A percentile compares a stretch with the other conserved stretches of the same genome.
phyloP scores from a whole-genome alignment of 805 yeast species.

The Scheffersomyces coipomensis region DNA sequence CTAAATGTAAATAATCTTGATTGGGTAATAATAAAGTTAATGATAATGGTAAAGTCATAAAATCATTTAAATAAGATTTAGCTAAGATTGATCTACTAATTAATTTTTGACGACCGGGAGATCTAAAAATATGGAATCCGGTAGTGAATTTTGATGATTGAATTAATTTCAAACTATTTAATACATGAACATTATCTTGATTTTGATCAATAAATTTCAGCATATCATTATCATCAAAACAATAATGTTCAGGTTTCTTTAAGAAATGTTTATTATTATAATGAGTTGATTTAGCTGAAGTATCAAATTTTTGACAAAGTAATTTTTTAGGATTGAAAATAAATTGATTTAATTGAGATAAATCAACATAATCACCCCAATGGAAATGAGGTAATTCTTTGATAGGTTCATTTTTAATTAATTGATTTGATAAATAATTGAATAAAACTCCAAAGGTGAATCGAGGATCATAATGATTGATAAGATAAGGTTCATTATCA shows the following conservation, averaged over 20 bases:
- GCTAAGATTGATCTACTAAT: constrained; percentile 28
- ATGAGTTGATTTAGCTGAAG: constrained; percentile 6
- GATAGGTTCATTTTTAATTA: constrained; percentile 2
- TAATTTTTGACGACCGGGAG: constrained; percentile 29
- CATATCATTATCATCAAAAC: constrained; percentile 24
- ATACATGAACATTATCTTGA: not conserved
- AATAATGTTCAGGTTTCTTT: constrained; percentile 13
- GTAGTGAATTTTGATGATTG: constrained; percentile 14
- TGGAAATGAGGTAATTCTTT: constrained; percentile 22
- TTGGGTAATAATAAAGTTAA: constrained; percentile 28
- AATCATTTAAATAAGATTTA: constrained; percentile 39
- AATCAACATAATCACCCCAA: constrained; percentile 32
- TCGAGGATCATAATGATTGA: constrained; percentile 26
- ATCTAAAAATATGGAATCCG: constrained; percentile 39
- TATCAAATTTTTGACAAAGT: constrained; percentile 18
- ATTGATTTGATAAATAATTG: constrained; percentile 12
- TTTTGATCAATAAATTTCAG: not conserved
- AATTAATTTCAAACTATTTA: constrained; percentile 3
- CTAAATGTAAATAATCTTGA: constrained; percentile 10
- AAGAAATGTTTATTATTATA: not conserved
- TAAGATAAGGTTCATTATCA: not conserved
- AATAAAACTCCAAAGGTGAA: constrained; percentile 22
- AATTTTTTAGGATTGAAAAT: constrained; percentile 11
- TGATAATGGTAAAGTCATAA: constrained; percentile 37
- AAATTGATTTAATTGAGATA: constrained; percentile 17